Evolutionary conservation across 2,329 filamentous ascomycete genomes (phyloP), one percentile per base, ranked within the genome.

Genomic region (Aspergillus latus): DNA sequence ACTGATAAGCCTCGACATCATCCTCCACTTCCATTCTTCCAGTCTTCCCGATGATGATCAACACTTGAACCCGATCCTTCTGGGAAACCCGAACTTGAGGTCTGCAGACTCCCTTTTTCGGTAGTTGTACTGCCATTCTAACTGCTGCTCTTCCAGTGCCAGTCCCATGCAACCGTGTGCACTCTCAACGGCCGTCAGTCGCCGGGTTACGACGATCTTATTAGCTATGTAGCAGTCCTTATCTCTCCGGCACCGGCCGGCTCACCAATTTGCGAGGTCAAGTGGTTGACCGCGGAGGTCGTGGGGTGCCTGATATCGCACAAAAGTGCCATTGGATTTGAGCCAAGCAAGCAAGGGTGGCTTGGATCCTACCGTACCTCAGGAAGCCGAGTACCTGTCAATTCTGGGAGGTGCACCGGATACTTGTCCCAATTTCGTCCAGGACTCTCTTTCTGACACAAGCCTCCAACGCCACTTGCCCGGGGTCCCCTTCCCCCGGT

Each of bases 201-300:
- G 34, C 36, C 11, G 30, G 30, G 30, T 32, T 32, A 32, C n/a
- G n/a, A n/a, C n/a, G 9, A 32, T 9, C 30, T 9, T 32, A 9
- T 9, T 32, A 32, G 9, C 30, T 32, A 32, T 5, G 21, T 4
- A 9, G 4, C 8, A 15, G 49, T 26, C 39, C 42, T 52, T 52
- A 52, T 52, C 50, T 39, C n/a, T 9, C 36, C 42, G 42, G 50
- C 15, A 29, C n/a, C 50, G 42, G 42, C 50, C 50, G 50, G 30
- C 39, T 37, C 49, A 46, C 34, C 32, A 36, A 46, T 30, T 11
- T 13, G 28, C 15, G n/a, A 44, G 3, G 49, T 45, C 49, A 32
- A 52, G 45, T 44, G 40, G 39, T n/a, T 36, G 30, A 21, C 13
- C 4, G 3, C n/a, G 5, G 30, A n/a, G n/a, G n/a, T 29, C 43